phyloP scores from a whole-genome alignment of 352 stramenopile genomes.

The Phytophthora pini region DNA sequence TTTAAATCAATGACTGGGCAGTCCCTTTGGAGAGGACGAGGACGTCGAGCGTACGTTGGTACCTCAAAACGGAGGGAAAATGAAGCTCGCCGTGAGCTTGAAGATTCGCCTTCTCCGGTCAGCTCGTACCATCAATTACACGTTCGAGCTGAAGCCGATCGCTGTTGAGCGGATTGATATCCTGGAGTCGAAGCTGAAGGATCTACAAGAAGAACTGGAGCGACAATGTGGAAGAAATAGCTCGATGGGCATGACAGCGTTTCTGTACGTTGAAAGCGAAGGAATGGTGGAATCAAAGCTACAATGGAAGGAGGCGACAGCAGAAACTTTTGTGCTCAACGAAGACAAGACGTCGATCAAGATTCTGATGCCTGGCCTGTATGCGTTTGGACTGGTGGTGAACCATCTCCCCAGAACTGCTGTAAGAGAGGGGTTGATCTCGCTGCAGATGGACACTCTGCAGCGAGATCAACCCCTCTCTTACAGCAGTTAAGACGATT shows the following conservation, averaged over 20 bases:
- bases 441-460: background rate
- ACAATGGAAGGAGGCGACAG: background rate
- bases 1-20: too few relatives aligned
- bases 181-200: slow-evolving; percentile 3
- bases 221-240: background rate
- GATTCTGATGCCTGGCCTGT: background rate
- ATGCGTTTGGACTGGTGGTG: background rate
- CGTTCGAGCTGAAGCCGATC: background rate
- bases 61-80: background rate
- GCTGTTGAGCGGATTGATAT: background rate
- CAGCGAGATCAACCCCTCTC: too few relatives aligned
- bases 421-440: background rate
- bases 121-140: background rate
- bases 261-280: background rate
- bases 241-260: background rate
- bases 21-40: background rate
- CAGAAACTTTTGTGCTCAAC: background rate
- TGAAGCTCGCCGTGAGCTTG: slow-evolving; percentile 15
- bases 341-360: background rate
- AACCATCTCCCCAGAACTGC: background rate
- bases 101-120: slow-evolving; percentile 13
- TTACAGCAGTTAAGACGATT: too few relatives aligned
- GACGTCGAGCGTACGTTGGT: slow-evolving; percentile 1
- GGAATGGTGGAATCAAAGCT: background rate
- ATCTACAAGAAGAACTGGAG: slow-evolving; percentile 19